phyloP scores from a whole-genome alignment of 1,139 yeast genomes.

The Debaryomyces sp. region DNA sequence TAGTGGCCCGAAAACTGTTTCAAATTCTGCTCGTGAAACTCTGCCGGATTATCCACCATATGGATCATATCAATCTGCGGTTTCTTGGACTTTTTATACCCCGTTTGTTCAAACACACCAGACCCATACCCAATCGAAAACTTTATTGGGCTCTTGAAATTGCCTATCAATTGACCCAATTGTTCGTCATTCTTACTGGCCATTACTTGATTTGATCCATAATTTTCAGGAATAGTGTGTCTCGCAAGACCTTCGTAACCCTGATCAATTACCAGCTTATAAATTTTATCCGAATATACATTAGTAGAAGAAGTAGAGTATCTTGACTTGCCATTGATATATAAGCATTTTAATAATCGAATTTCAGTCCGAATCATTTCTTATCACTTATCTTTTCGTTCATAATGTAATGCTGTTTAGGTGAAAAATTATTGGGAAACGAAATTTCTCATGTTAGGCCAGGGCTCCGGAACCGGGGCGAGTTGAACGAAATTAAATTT shows the following conservation, averaged over 20 bases:
- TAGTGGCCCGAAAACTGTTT: constrained; percentile 72
- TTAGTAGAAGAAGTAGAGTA: constrained; percentile 11
- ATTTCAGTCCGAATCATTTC: constrained; percentile 7
- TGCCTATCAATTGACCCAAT: constrained; percentile 52
- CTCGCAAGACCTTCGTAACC: constrained; percentile 31
- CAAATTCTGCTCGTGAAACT: constrained; percentile 77
- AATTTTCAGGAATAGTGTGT: constrained; percentile 27
- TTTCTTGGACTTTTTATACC: constrained; percentile 39
- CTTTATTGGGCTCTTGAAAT: constrained; percentile 69
- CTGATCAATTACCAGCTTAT: constrained; percentile 30
- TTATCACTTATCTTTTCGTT: background rate
- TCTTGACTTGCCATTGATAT: background rate
- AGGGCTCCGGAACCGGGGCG: constrained; percentile 3
- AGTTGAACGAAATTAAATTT: constrained; percentile 3
- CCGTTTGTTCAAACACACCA: constrained; percentile 83
- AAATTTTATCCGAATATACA: constrained; percentile 31
- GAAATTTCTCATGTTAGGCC: background rate
- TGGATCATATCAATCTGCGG: constrained; percentile 90
- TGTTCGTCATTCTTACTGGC: constrained; percentile 47
- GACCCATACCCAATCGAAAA: constrained; percentile 94
- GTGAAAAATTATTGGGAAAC: constrained; percentile 1
- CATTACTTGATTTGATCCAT: constrained; percentile 53
- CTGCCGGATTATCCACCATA: constrained; percentile 71
- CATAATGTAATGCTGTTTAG: background rate
- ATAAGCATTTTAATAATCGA: background rate